Evolutionary conservation across 2,329 filamentous ascomycete genomes (phyloP), one percentile per base, ranked within the genome.

Genomic region (Tolypocladium endophyticum): DNA sequence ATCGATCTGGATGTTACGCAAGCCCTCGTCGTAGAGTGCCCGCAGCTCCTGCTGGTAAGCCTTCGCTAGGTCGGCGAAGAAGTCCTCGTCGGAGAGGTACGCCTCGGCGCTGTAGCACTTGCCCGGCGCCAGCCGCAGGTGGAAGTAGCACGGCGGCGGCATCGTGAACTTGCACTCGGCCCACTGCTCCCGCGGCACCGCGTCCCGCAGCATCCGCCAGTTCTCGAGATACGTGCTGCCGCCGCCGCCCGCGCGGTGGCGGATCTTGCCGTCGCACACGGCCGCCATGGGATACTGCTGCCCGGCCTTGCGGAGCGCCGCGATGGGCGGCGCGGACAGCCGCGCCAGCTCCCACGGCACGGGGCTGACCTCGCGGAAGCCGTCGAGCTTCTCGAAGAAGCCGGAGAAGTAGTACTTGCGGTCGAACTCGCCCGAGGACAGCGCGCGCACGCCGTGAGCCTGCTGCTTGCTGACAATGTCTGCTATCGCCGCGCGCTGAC

Each of bases 391-490:
- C 69, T 80, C 78, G 63, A 80, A 79, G 65, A 80, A 77, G 57
- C 77, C 77, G 9, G 72, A 74, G 66, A 78, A 79, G 70, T 78
- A 80, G 64, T 77, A 79, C 63, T 77, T 77, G 62, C 77, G 75
- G 56, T 77, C 76, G 54, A 88, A 90, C 73, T 90, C 88, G 67
- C 88, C 88, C 60, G 87, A 87, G 4, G 85, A 87, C 57, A 90
- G 76, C 20, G 82, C 81, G 25, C 81, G 80, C 60, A 89, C 81
- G 33, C 85, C 83, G 58, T 86, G 77, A 61, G 84, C 75, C 63
- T 82, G 76, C 75, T 91, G 88, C 64, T 83, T 78, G 67, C 83
- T 77, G 33, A 89, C 86, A 56, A 88, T 81, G 55, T 86, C 79
- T 58, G 80, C 79, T 68, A 90, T 85, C 59, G 86, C 81, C 64